These are phyloP conservation scores for Heliosperma pusillum DNA, from an alignment of 148 eudicot species.

Conservation along the genomic window DNA sequence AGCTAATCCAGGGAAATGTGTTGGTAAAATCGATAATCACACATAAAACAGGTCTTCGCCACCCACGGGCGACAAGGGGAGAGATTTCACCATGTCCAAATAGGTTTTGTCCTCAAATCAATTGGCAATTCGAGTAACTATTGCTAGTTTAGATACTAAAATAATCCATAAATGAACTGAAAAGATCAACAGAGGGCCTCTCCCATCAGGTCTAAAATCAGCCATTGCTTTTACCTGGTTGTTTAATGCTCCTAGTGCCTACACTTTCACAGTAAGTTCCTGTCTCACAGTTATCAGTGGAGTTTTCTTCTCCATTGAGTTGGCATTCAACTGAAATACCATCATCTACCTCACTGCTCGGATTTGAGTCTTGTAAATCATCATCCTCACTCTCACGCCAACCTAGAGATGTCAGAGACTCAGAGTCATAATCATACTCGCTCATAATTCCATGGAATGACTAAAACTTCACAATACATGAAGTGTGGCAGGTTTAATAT, in stretches of 20 bases:
- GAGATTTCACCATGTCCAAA: background rate
- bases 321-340: slow-evolving; percentile 4
- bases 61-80: background rate
- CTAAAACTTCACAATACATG: background rate
- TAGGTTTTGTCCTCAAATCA: background rate
- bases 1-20: background rate
- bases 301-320: background rate
- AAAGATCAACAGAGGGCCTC: background rate
- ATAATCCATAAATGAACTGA: background rate
- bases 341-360: background rate
- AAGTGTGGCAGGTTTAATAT: background rate
- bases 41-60: background rate
- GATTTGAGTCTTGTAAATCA: background rate
- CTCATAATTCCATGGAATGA: background rate
- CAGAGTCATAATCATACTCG: background rate
- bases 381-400: background rate
- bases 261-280: background rate
- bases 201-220: background rate
- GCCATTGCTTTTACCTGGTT: slow-evolving; percentile 8
- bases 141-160: background rate
- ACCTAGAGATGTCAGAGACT: slow-evolving; percentile 3
- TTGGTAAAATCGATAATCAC: too few species aligned
- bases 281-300: background rate
- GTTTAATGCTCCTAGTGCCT: background rate
- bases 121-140: too few species aligned